Percentiles rank a stretch among this genome's conserved stretches.
These are phyloP conservation scores for Fusarium sp. DNA, from an alignment of 2,329 filamentous ascomycete species.

Conservation along the genomic window DNA sequence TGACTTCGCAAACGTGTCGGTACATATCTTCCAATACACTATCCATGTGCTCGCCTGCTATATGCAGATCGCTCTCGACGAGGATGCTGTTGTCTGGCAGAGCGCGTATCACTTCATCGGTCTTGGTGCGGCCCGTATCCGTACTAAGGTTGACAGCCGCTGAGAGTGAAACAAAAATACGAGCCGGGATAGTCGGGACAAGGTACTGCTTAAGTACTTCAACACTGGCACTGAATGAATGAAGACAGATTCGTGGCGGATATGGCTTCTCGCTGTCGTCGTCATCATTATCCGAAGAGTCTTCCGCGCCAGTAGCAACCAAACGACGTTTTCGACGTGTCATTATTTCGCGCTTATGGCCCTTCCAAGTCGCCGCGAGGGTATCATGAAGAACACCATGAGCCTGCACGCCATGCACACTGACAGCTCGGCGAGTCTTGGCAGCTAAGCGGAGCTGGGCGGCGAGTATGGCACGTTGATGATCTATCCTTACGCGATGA, in stretches of 20 bases:
- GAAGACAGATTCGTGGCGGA: constrained; percentile 90
- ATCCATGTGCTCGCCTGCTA: constrained; percentile 86
- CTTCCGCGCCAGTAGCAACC: constrained; percentile 63
- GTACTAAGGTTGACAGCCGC: constrained; percentile 81
- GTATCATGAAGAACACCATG: constrained; percentile 78
- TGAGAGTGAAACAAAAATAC: constrained; percentile 91
- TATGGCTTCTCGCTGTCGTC: constrained; percentile 68
- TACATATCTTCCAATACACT: constrained; percentile 79
- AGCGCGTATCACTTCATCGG: constrained; percentile 75
- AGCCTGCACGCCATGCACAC: constrained; percentile 80
- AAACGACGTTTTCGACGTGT: constrained; percentile 70
- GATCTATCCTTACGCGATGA: constrained; percentile 74
- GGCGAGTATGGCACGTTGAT: constrained; percentile 75
- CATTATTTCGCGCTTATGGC: constrained; percentile 72
- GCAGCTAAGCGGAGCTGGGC: constrained; percentile 80
- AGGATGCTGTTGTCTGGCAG: constrained; percentile 85
- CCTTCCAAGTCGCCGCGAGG: constrained; percentile 76
- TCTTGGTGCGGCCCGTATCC: constrained; percentile 59
- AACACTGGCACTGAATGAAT: constrained; percentile 87
- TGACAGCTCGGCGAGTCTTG: constrained; percentile 73
- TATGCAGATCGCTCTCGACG: constrained; percentile 91
- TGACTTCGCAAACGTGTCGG: constrained; percentile 80
- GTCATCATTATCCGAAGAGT: constrained; percentile 57
- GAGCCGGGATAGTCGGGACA: constrained; percentile 76
- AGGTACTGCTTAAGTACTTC: constrained; percentile 85